Base-by-base conservation (phyloP, 129 eudicot species). In the Centaurea solstitialis region DNA sequence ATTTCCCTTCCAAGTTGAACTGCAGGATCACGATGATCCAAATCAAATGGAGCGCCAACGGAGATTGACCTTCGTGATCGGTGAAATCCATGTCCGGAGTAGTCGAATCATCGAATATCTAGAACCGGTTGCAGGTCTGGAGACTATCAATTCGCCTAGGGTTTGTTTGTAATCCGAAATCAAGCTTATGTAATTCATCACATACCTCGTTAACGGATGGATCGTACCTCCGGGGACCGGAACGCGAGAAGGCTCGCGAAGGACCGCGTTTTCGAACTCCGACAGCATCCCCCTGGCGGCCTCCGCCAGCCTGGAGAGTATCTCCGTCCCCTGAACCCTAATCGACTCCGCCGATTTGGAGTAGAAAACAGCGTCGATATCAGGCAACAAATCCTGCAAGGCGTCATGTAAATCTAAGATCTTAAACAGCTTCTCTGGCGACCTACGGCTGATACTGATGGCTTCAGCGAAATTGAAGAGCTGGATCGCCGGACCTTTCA, bases 141-240 rank as follows among this genome's bases (percentile, higher is more conserved):
- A 86, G 28, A 90, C 91, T 50, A 94, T 92, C 72, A 94, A 66
- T 30, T 87, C 88, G 9, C 71, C 68, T 68, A 94, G 77, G 5
- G 92, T 90, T 69, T 88, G 88, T 84, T 88, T 89, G 53, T 94
- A 92, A 73, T 89, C 93, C 2, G 92, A 87, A 22, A 92, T 92
- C 77, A 88, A 82, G 75, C 87, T 91, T n/a, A 92, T 87, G 43
- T 94, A 94, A 82, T 92, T 92, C 97, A 94, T 94, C 79, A 94
- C 98, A 83, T 92, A 92, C 77, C 97, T 84, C 7, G 96, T 94
- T 75, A 94, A 76, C 3, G 98, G 97, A 79, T 94, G 97, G 38
- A 94, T 86, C 0, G 96, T 88, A 7, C 98, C 98, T n/a, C 96
- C 98, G 2, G 94, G 97, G 13, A 94, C 97, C 18, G 94, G 90